Conservation (phyloP, 1,284 basidiomycete species). For the Heliocybe sulcata region DNA sequence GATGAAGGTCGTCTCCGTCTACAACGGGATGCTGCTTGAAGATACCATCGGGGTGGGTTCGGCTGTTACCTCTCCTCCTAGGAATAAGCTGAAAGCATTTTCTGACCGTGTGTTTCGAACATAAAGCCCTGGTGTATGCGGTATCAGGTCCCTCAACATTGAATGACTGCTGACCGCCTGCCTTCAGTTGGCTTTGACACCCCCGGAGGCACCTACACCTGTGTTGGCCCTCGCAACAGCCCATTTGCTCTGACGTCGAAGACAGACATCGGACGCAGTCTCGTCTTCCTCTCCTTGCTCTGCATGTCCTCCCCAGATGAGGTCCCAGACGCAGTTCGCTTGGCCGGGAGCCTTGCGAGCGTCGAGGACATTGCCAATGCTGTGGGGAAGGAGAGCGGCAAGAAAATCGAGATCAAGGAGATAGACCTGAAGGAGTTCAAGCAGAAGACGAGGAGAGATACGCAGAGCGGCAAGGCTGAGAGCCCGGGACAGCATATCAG, state of each 20-base stretch:
- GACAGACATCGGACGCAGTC: slow-evolving; percentile 17
- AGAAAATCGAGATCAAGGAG: slow-evolving; percentile 10
- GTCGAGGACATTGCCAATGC: slow-evolving; percentile 12
- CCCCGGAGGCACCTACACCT: slow-evolving; percentile 15
- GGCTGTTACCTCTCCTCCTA: no score
- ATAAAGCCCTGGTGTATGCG: slow-evolving; percentile 8
- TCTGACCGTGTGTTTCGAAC: neutral
- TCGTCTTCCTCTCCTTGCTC: slow-evolving; percentile 19
- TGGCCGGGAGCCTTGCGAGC: slow-evolving; percentile 13
- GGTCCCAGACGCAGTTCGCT: slow-evolving; percentile 17
- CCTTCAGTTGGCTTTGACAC: slow-evolving; percentile 21
- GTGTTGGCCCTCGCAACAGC: slow-evolving; percentile 13
- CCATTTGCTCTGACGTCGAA: slow-evolving; percentile 15
- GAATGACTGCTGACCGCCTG: neutral
- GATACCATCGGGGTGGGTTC: slow-evolving; percentile 11
- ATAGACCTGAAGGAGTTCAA: slow-evolving; percentile 11
- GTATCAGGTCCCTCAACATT: neutral
- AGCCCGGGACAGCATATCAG: slow-evolving; percentile 7
- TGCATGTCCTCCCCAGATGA: slow-evolving; percentile 14
- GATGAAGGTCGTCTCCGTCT: slow-evolving; percentile 19
- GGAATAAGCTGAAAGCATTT: no score
- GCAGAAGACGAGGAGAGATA: slow-evolving; percentile 9
- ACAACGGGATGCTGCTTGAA: slow-evolving; percentile 20
- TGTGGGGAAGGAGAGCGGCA: slow-evolving; percentile 6
- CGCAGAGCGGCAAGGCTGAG: slow-evolving; percentile 6